A percentile compares a stretch with the other conserved stretches of the same genome.
Conservation (phyloP, 2,329 filamentous ascomycete species). For the Venturia aucupariae region DNA sequence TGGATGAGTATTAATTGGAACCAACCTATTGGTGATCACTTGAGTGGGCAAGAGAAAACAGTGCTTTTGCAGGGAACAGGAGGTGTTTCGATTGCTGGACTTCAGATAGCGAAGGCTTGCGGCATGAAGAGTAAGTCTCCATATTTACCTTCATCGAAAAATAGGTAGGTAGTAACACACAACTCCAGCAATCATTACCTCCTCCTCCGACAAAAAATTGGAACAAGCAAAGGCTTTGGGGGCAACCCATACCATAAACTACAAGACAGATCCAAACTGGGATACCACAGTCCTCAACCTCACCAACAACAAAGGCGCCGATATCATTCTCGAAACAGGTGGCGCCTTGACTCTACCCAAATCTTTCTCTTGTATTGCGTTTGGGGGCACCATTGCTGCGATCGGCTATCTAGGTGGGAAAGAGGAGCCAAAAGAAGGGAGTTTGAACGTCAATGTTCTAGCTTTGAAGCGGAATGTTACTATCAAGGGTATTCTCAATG, state of each 20-base stretch:
- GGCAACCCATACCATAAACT: constrained; percentile 48
- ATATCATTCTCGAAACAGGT: constrained; percentile 58
- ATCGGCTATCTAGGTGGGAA: constrained; percentile 46
- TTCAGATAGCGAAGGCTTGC: constrained; percentile 44
- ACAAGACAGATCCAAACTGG: constrained; percentile 37
- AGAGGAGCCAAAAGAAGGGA: constrained; percentile 9
- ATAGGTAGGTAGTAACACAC: too few relatives aligned
- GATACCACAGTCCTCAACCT: constrained; percentile 43
- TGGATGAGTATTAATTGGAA: constrained; percentile 27
- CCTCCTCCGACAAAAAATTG: constrained; percentile 40
- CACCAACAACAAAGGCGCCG: constrained; percentile 46
- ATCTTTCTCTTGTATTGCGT: constrained; percentile 42
- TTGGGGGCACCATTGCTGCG: constrained; percentile 47
- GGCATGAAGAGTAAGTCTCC: constrained; percentile 40
- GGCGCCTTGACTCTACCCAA: constrained; percentile 30
- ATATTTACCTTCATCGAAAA: background rate
- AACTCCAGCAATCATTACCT: constrained; percentile 35
- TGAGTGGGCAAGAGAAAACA: constrained; percentile 37
- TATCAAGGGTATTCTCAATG: constrained; percentile 49
- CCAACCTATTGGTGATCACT: constrained; percentile 29
- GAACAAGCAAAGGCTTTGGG: constrained; percentile 46
- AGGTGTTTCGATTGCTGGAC: constrained; percentile 56
- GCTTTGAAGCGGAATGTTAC: constrained; percentile 14
- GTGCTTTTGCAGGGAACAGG: constrained; percentile 65
- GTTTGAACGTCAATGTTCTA: constrained; percentile 11